These are phyloP conservation scores for Lophiostoma macrostomum DNA, from an alignment of 495 filamentous ascomycete species.

Conservation along the genomic window DNA sequence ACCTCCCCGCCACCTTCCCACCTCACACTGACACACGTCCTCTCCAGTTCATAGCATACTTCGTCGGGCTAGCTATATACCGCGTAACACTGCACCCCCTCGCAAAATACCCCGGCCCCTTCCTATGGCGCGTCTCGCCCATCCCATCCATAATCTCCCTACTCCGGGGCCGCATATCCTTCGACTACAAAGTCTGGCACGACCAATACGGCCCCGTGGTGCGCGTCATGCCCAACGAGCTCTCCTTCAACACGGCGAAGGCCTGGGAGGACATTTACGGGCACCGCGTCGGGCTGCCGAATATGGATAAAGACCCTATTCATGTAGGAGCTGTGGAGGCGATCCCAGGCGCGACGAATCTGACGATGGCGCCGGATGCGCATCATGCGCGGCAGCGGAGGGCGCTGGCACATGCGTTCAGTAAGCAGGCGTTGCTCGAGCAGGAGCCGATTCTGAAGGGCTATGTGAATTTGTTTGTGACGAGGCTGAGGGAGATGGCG, in stretches of 20 bases:
- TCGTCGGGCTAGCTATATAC: slow-evolving; percentile 37
- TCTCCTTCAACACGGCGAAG: slow-evolving; percentile 36
- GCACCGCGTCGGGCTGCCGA: slow-evolving; percentile 26
- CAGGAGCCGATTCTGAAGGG: slow-evolving; percentile 38
- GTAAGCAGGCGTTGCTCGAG: slow-evolving; percentile 35
- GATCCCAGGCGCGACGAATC: slow-evolving; percentile 36
- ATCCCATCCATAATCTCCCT: slow-evolving; percentile 19
- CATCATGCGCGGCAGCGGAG: slow-evolving; percentile 37
- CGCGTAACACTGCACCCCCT: slow-evolving; percentile 49
- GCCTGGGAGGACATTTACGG: slow-evolving; percentile 41
- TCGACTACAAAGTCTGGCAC: slow-evolving; percentile 20
- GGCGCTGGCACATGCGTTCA: slow-evolving; percentile 36
- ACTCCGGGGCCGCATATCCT: slow-evolving; percentile 17
- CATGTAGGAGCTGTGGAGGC: slow-evolving; percentile 37
- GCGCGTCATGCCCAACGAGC: slow-evolving; percentile 38
- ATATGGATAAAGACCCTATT: slow-evolving; percentile 40
- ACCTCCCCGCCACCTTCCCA: background rate
- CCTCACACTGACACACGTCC: background rate
- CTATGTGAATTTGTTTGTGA: slow-evolving; percentile 37
- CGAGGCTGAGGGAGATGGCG: slow-evolving; percentile 30
- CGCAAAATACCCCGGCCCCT: slow-evolving; percentile 23
- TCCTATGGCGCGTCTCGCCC: slow-evolving; percentile 23
- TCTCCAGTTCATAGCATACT: slow-evolving; percentile 23
- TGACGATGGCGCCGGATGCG: slow-evolving; percentile 38
- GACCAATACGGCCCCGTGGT: slow-evolving; percentile 30